phyloP scores from a whole-genome alignment of 2,329 filamentous ascomycete genomes.

The Aureobasidium musti region DNA sequence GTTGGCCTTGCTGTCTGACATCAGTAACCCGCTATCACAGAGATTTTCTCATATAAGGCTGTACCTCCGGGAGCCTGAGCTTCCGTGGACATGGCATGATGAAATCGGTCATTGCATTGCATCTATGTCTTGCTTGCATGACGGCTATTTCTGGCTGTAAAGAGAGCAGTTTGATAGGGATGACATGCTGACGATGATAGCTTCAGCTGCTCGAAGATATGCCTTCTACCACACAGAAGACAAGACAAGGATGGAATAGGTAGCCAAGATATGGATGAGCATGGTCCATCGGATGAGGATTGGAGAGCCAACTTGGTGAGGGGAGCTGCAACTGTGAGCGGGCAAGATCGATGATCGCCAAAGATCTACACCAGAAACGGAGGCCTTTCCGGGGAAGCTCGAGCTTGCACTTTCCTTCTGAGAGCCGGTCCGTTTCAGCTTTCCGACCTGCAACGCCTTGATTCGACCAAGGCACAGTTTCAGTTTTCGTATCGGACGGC shows the following conservation, averaged over 20 bases:
- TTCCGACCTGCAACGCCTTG: slow-evolving; percentile 2
- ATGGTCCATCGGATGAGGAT: neutral
- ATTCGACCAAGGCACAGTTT: slow-evolving; percentile 1
- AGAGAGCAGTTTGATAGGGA: neutral
- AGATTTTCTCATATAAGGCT: neutral
- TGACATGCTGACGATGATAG: neutral
- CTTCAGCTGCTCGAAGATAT: neutral
- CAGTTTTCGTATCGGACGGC: neutral
- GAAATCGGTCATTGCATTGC: neutral
- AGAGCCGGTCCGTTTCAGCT: slow-evolving; percentile 14
- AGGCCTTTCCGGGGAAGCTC: slow-evolving; percentile 9
- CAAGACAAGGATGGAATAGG: neutral
- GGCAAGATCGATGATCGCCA: slow-evolving; percentile 18
- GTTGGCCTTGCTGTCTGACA: slow-evolving; percentile 18
- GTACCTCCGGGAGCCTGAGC: neutral
- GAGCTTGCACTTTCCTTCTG: slow-evolving; percentile 1
- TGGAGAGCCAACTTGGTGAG: neutral
- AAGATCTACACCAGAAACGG: slow-evolving; percentile 13
- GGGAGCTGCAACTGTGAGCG: neutral
- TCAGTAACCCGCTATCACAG: slow-evolving; percentile 10
- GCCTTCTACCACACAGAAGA: neutral
- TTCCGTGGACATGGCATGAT: neutral
- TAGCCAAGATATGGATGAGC: no score
- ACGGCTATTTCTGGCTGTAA: neutral
- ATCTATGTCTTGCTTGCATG: neutral